A percentile compares a stretch with the other conserved stretches of the same genome.
Evolutionary conservation across 768 basidiomycete genomes (phyloP).

Genomic region (Auricularia sp.): DNA sequence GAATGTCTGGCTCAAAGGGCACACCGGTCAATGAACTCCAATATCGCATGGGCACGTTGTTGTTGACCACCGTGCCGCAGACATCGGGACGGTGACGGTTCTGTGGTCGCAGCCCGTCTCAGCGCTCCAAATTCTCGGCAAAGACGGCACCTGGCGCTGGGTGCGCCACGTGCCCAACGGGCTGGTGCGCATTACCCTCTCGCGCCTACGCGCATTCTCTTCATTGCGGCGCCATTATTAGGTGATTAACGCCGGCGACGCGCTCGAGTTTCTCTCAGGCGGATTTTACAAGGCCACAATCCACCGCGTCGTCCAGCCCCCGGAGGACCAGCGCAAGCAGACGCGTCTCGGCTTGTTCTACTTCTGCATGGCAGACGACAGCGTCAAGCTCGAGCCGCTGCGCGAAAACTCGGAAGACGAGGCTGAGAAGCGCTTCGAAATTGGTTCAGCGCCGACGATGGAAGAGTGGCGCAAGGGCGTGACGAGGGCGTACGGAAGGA

Average conservation of each 20-base stretch:
- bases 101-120: conserved; percentile 30
- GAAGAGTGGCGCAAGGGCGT: conserved; percentile 24
- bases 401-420: conserved; percentile 24
- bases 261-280: conserved; percentile 25
- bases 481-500: conserved; percentile 21
- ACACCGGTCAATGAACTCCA: conserved; percentile 18
- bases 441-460: conserved; percentile 24
- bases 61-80: conserved; percentile 10
- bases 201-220: not conserved
- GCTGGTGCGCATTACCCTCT: conserved; percentile 15
- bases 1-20: conserved; percentile 29
- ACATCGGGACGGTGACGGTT: conserved; percentile 25
- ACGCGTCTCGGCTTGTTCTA: conserved; percentile 26
- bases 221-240: conserved; percentile 10
- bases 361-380: conserved; percentile 25
- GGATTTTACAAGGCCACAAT: conserved; percentile 28
- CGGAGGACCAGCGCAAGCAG: conserved; percentile 23
- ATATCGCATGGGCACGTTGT: not conserved
- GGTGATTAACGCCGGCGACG: conserved; percentile 31
- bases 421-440: conserved; percentile 18
- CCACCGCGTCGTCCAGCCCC: conserved; percentile 29
- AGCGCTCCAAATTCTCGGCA: conserved; percentile 26
- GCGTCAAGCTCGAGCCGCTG: conserved; percentile 20
- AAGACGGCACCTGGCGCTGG: conserved; percentile 28
- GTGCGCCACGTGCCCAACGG: conserved; percentile 26